Conservation (phyloP, 257 asterid species). For the Penstemon barbatus region DNA sequence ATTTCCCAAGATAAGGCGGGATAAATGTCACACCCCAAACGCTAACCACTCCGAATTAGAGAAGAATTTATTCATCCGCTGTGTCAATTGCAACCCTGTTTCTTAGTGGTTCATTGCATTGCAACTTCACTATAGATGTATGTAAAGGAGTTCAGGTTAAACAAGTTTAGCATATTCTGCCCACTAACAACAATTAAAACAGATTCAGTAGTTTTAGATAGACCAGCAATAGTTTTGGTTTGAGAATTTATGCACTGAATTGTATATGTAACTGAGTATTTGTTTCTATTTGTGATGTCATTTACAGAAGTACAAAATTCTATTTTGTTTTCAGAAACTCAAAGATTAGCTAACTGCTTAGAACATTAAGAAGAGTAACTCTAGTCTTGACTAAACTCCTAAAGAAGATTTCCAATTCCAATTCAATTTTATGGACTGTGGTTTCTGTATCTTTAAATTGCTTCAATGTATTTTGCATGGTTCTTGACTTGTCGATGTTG, state of each 20-base stretch:
- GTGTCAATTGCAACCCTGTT: no score
- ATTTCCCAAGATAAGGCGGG: no score
- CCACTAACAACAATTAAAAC: no score
- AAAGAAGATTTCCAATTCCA: slow-evolving; percentile 7
- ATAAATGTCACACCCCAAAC: no score
- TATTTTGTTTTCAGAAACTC: no score
- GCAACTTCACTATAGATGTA: no score
- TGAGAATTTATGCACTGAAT: background rate
- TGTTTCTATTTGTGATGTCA: background rate
- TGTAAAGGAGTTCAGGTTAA: no score
- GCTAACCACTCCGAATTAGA: no score
- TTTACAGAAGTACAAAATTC: background rate
- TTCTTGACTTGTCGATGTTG: background rate
- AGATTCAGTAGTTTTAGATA: no score
- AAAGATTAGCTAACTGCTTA: slow-evolving; percentile 17
- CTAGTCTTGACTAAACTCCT: slow-evolving; percentile 24
- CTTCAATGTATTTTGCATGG: slow-evolving; percentile 6
- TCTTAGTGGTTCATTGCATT: no score
- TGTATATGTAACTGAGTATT: background rate
- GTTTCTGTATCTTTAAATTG: slow-evolving; percentile 13
- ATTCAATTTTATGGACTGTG: slow-evolving; percentile 25
- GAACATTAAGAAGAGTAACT: slow-evolving; percentile 30
- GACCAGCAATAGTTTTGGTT: background rate
- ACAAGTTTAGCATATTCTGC: no score
- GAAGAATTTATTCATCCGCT: no score